phyloP scores from a whole-genome alignment of 2,329 filamentous ascomycete species.

The Cytospora mali region DNA sequence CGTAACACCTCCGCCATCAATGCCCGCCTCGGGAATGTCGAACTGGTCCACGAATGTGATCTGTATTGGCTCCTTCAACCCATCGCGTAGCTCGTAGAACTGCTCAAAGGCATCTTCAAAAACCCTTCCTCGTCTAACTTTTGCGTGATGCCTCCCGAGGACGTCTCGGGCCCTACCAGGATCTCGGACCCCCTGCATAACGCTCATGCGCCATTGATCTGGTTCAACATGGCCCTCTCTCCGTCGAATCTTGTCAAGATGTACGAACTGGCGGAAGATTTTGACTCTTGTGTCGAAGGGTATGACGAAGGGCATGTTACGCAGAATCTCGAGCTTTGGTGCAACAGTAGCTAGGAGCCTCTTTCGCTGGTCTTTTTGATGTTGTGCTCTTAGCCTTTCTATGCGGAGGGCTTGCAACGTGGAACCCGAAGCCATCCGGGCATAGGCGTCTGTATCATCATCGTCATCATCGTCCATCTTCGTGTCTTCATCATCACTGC shows the following conservation, averaged over 20 bases:
- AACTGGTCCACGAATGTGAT: slow-evolving; percentile 96
- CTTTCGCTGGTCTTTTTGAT: slow-evolving; percentile 68
- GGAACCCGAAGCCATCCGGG: slow-evolving; percentile 46
- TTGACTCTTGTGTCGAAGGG: slow-evolving; percentile 89
- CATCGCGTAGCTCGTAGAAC: slow-evolving; percentile 80
- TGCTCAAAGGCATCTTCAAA: slow-evolving; percentile 85
- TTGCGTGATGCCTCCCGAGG: slow-evolving; percentile 69
- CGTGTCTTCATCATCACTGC: slow-evolving; percentile 53
- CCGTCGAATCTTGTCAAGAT: slow-evolving; percentile 74
- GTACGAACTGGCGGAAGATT: slow-evolving; percentile 92
- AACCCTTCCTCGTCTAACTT: slow-evolving; percentile 75
- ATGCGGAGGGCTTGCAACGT: slow-evolving; percentile 24
- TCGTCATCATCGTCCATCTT: slow-evolving; percentile 44
- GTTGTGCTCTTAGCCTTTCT: slow-evolving; percentile 64
- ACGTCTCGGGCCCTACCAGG: slow-evolving; percentile 40
- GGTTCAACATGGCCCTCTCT: slow-evolving; percentile 70
- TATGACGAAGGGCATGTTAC: slow-evolving; percentile 96
- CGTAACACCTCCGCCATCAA: slow-evolving; percentile 94
- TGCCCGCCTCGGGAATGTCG: slow-evolving; percentile 83
- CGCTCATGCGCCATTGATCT: slow-evolving; percentile 71
- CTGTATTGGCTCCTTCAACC: slow-evolving; percentile 91
- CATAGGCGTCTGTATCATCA: slow-evolving; percentile 47
- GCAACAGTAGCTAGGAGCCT: slow-evolving; percentile 77
- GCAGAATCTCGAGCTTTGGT: slow-evolving; percentile 84
- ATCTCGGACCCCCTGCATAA: slow-evolving; percentile 47